Base-by-base conservation (phyloP, 306 rosid genomes). In the Lupinus albus region DNA sequence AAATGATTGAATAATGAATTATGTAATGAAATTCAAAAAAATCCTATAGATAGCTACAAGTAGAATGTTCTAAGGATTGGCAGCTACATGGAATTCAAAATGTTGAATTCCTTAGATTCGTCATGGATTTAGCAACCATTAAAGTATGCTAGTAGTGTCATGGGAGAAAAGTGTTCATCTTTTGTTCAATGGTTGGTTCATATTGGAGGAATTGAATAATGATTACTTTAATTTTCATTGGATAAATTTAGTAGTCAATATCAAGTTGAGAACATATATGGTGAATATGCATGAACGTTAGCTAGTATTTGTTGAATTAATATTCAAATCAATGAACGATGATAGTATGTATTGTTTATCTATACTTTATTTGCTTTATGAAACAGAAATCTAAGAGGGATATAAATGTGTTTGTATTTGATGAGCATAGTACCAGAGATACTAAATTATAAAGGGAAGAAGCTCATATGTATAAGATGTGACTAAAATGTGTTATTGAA, bases 81-180 rank as follows among this genome's bases (percentile, higher is more conserved):
- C 61, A 59, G 41, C 64, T 76, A n/a, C 70, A 42, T 61, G 68
- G 70, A 56, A 70, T 77, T 77, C 73, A 76, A 70, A 63, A 6
- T 76, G 80, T 76, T 69, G 80, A 76, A 70, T 55, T 0, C 42
- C 53, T 44, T 21, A 38, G 65, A 69, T 41, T 68, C 63, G 10
- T 75, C 70, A 58, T n/a, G 4, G 52, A 48, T 52, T 11, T 49
- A 7, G 11, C 39, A 5, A 58, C 16, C 21, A 28, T 11, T 47
- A 64, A 67, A 74, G 67, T 9, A 20, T 45, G 8, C n/a, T 21
- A 45, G 7, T 50, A 35, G 41, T 68, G 21, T 52, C 21, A 51
- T 62, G 36, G 36, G 55, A 72, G 55, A 25, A 54, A 42, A 52
- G 47, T 57, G 3, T 8, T 25, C 15, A 14, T 54, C 32, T 20